A percentile compares a stretch with the other conserved stretches of the same genome.
phyloP scores from a whole-genome alignment of 2,329 filamentous ascomycete species.

The Colletotrichum sp. region DNA sequence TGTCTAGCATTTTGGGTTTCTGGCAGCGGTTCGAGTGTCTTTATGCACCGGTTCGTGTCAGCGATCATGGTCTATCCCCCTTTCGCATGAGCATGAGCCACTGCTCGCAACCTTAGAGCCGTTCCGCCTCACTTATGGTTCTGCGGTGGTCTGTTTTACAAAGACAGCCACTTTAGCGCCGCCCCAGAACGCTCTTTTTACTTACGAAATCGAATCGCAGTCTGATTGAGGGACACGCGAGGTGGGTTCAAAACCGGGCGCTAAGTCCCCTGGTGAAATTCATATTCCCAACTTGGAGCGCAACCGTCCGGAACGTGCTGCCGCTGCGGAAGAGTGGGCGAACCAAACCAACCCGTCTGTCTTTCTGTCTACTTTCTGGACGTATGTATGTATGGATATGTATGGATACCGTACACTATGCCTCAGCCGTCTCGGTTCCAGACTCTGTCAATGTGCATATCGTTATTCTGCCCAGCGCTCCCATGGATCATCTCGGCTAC shows the following conservation, averaged over 20 bases:
- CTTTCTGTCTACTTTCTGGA: background rate
- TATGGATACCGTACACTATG: background rate
- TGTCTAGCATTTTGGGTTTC: background rate
- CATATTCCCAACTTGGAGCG: background rate
- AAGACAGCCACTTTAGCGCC: background rate
- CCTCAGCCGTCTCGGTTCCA: background rate
- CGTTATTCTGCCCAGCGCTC: background rate
- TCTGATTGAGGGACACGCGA: background rate
- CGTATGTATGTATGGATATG: background rate
- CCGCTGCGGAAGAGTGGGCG: background rate
- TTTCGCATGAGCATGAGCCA: background rate
- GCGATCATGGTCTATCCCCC: background rate
- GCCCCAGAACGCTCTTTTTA: background rate
- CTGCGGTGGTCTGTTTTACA: background rate
- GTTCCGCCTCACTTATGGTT: background rate
- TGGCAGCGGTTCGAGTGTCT: background rate
- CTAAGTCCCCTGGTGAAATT: background rate
- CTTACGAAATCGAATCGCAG: background rate
- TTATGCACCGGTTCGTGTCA: background rate
- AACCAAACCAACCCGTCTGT: background rate
- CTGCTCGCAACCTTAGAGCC: background rate
- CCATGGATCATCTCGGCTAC: background rate
- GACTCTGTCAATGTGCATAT: background rate
- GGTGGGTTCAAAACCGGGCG: background rate
- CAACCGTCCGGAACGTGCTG: background rate